Percentiles rank a stretch among this genome's conserved stretches.
These are phyloP conservation scores for Arctium minus DNA, from an alignment of 129 eudicot species.

Conservation along the genomic window DNA sequence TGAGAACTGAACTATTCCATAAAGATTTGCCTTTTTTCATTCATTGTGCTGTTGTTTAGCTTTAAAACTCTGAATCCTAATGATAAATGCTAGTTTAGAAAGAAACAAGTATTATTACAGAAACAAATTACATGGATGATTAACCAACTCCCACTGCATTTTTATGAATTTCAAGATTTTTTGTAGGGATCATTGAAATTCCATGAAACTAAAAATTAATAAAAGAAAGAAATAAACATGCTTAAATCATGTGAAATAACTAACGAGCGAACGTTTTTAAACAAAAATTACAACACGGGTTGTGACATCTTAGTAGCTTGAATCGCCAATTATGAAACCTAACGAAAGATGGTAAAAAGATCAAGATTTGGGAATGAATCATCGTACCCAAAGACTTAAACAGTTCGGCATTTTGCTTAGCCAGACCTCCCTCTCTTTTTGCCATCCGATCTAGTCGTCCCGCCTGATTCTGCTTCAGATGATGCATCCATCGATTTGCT, in stretches of 20 bases:
- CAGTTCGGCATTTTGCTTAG: constrained; percentile 13
- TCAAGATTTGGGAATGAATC: not conserved
- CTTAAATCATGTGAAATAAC: constrained; percentile 23
- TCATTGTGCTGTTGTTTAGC: not conserved
- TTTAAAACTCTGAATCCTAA: not conserved
- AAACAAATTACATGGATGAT: constrained; percentile 14
- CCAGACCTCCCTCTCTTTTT: constrained; percentile 64
- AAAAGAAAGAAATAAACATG: not conserved
- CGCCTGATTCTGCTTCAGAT: constrained; percentile 68
- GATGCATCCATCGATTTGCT: constrained; percentile 69
- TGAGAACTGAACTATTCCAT: not conserved
- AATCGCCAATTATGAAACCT: constrained; percentile 29
- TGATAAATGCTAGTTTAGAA: not conserved
- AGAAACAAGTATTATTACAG: constrained; percentile 18
- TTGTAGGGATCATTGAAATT: constrained; percentile 8
- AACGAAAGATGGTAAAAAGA: constrained; percentile 7
- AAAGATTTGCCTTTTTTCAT: not conserved
- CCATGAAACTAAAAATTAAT: constrained; percentile 8
- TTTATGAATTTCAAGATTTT: constrained; percentile 6
- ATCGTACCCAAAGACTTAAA: constrained; percentile 19
- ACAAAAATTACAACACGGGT: constrained; percentile 26
- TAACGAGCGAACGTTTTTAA: constrained; percentile 13
- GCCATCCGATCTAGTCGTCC: constrained; percentile 55
- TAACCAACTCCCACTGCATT: constrained; percentile 9
- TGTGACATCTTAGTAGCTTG: constrained; percentile 24